These are phyloP conservation scores for Pestalotiopsis sp. DNA, from an alignment of 2,329 filamentous ascomycete species.

Conservation along the genomic window DNA sequence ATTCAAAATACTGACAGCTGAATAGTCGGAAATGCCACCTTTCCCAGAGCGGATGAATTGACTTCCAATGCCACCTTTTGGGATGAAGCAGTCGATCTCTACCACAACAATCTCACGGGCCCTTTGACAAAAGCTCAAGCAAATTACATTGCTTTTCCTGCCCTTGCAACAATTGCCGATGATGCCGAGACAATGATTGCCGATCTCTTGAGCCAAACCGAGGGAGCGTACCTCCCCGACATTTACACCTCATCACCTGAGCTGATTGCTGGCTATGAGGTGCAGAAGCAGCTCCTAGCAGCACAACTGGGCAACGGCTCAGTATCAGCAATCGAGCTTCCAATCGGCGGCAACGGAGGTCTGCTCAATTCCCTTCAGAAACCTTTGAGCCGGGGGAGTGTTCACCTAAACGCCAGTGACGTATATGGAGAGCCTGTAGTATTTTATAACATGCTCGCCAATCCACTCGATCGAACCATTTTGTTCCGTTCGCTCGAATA, in stretches of 20 bases:
- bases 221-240: constrained; percentile 19
- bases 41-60: constrained; percentile 8
- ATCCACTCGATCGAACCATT: constrained; percentile 54
- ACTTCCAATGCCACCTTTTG: constrained; percentile 22
- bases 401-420: constrained; percentile 52
- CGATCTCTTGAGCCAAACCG: constrained; percentile 17
- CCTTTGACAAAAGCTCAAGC: constrained; percentile 26
- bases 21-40: constrained; percentile 4
- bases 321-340: constrained; percentile 1
- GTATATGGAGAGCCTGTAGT: constrained; percentile 50
- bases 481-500: constrained; percentile 42
- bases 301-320: background rate
- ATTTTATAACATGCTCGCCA: constrained; percentile 41
- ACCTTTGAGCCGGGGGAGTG: constrained; percentile 54
- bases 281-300: constrained; percentile 14
- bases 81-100: constrained; percentile 22
- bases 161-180: constrained; percentile 12
- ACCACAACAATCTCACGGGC: constrained; percentile 23
- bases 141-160: constrained; percentile 20
- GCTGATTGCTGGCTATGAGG: constrained; percentile 21
- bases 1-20: background rate
- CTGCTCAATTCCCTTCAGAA: constrained; percentile 22
- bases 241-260: constrained; percentile 23
- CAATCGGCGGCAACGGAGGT: constrained; percentile 13
- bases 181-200: constrained; percentile 15